Evolutionary conservation across 495 filamentous ascomycete species (phyloP).

Genomic region (Penicillium simplicissimum): DNA sequence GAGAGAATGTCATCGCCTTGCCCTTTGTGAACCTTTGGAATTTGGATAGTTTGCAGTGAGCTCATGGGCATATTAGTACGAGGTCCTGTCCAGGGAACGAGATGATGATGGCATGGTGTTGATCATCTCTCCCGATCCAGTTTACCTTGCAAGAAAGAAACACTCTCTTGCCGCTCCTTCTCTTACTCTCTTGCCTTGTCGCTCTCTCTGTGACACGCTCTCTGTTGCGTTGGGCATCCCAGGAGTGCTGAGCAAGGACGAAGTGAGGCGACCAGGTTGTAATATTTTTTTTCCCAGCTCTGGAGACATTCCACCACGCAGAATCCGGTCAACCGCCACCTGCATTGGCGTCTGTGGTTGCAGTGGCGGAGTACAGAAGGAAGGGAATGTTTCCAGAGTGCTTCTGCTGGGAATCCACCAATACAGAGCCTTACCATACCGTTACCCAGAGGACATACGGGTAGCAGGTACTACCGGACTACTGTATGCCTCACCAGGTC

Average conservation of each 20-base stretch:
- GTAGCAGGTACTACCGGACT: too few species aligned
- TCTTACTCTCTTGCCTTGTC: not conserved
- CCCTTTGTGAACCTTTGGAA: not conserved
- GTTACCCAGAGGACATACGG: not conserved
- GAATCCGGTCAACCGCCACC: conserved; percentile 3
- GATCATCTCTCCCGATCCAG: not conserved
- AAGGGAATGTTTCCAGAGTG: too few species aligned
- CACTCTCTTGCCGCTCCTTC: not conserved
- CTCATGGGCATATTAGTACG: not conserved
- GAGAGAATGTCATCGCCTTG: not conserved
- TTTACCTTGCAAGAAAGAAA: not conserved
- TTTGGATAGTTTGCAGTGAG: not conserved
- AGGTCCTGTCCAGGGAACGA: not conserved
- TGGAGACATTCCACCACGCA: conserved; percentile 1
- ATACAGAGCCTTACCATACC: not conserved
- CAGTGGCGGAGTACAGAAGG: not conserved
- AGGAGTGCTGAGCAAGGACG: not conserved
- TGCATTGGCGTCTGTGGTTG: not conserved
- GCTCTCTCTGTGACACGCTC: not conserved
- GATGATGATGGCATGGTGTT: not conserved
- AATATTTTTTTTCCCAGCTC: not conserved
- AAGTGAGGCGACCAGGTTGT: not conserved
- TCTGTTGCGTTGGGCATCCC: not conserved
- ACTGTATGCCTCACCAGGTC: not conserved
- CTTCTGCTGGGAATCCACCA: not conserved